These are phyloP conservation scores for Pleurotus citrinopileatus DNA, from an alignment of 768 basidiomycete species.

Conservation along the genomic window DNA sequence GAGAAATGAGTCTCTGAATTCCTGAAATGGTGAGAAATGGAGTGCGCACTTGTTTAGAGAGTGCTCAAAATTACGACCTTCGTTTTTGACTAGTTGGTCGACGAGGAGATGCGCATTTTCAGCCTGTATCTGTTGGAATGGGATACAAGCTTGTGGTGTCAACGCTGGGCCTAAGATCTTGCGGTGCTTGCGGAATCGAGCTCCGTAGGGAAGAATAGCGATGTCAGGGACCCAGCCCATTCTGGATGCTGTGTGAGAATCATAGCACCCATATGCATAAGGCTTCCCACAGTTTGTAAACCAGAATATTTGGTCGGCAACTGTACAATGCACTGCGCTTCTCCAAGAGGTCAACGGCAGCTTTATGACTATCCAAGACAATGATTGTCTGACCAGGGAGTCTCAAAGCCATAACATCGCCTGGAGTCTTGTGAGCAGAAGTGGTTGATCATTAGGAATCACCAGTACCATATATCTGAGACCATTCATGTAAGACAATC, in stretches of 20 bases:
- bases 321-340: slow-evolving; percentile 26
- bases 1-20: neutral
- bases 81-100: slow-evolving; percentile 10
- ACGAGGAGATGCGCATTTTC: slow-evolving; percentile 18
- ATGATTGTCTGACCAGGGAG: slow-evolving; percentile 25
- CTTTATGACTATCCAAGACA: slow-evolving; percentile 20
- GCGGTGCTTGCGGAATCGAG: slow-evolving; percentile 16
- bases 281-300: slow-evolving; percentile 17
- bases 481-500: slow-evolving; percentile 24
- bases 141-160: neutral
- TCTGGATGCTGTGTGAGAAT: neutral
- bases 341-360: slow-evolving; percentile 25
- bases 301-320: slow-evolving; percentile 16
- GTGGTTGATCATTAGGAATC: too few relatives aligned
- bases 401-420: slow-evolving; percentile 20
- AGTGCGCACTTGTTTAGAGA: slow-evolving; percentile 24
- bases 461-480: slow-evolving; percentile 26
- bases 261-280: neutral
- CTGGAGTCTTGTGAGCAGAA: slow-evolving; percentile 10
- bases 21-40: neutral
- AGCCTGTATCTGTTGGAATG: slow-evolving; percentile 10
- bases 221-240: slow-evolving; percentile 17
- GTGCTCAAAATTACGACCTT: slow-evolving; percentile 16
- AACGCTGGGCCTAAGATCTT: slow-evolving; percentile 15
- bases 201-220: slow-evolving; percentile 16